Conservation (phyloP, 768 basidiomycete genomes). For the Russula griseocarnosa region DNA sequence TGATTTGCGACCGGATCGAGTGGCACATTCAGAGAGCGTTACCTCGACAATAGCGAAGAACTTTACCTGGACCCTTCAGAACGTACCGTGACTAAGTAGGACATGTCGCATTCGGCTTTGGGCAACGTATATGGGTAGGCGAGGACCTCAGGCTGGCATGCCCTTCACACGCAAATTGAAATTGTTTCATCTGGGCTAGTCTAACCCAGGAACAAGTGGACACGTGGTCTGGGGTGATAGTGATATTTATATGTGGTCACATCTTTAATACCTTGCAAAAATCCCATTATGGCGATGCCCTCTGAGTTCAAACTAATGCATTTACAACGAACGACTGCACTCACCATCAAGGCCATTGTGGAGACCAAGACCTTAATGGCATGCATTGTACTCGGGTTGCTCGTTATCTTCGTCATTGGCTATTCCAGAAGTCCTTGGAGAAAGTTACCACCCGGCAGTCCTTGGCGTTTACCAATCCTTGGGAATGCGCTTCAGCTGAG, state of each 20-base stretch:
- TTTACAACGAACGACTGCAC: too few relatives aligned
- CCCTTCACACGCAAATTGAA: slow-evolving; percentile 18
- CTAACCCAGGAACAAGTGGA: too few relatives aligned
- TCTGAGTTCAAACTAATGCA: background rate
- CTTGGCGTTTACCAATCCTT: slow-evolving; percentile 7
- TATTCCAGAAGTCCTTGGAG: slow-evolving; percentile 11
- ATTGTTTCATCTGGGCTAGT: too few relatives aligned
- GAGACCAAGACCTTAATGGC: background rate
- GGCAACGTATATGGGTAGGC: slow-evolving; percentile 27
- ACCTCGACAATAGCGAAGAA: too few relatives aligned
- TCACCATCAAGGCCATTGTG: background rate
- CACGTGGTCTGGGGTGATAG: too few relatives aligned
- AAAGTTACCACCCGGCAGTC: slow-evolving; percentile 5
- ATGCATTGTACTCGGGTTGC: background rate
- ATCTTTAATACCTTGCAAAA: too few relatives aligned
- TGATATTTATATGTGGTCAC: too few relatives aligned
- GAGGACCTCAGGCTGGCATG: too few relatives aligned
- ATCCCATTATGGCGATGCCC: too few relatives aligned
- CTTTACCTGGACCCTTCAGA: too few relatives aligned
- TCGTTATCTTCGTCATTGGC: background rate
- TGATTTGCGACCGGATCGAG: too few relatives aligned
- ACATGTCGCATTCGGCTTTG: slow-evolving; percentile 24
- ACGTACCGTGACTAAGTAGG: slow-evolving; percentile 13
- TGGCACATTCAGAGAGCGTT: too few relatives aligned
- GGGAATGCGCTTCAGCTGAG: slow-evolving; percentile 1